A percentile compares a stretch with the other conserved stretches of the same genome.
Evolutionary conservation across 257 asterid species (phyloP).

Genomic region (Cordia subcordata): DNA sequence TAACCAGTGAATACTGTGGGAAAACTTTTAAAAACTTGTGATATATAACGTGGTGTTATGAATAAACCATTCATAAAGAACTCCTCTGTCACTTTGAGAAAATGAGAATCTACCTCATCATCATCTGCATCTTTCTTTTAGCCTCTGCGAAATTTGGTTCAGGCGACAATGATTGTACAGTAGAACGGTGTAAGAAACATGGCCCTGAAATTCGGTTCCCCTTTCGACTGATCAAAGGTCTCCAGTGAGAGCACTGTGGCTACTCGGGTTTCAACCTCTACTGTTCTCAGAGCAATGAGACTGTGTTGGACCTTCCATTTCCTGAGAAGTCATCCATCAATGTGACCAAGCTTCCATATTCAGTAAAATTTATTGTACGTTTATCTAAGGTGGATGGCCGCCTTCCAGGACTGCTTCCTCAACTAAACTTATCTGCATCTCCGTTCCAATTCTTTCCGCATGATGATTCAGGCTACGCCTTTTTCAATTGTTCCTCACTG

Average conservation of each 20-base stretch:
- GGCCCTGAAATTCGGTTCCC: constrained; percentile 1
- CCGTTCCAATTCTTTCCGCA: constrained; percentile 5
- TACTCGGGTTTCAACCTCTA: background rate
- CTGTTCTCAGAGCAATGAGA: background rate
- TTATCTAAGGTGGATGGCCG: background rate
- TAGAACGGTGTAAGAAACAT: background rate
- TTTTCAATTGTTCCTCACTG: background rate
- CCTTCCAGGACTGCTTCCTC: background rate
- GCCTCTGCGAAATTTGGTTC: background rate
- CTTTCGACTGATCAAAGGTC: background rate
- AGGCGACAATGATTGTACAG: background rate
- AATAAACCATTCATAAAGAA: too few species aligned
- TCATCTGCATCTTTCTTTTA: background rate
- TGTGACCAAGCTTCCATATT: constrained; percentile 3
- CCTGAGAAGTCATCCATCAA: constrained; percentile 3
- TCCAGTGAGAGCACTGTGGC: background rate
- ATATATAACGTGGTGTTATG: too few species aligned
- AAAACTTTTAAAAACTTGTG: too few species aligned
- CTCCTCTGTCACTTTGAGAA: too few species aligned
- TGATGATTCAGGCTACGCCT: background rate
- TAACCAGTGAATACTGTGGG: too few species aligned
- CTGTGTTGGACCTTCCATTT: constrained; percentile 11
- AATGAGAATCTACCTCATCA: background rate
- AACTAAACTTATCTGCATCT: background rate
- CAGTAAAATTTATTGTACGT: background rate